phyloP scores from a whole-genome alignment of 495 filamentous ascomycete genomes.

The Aspergillus bridgeri region DNA sequence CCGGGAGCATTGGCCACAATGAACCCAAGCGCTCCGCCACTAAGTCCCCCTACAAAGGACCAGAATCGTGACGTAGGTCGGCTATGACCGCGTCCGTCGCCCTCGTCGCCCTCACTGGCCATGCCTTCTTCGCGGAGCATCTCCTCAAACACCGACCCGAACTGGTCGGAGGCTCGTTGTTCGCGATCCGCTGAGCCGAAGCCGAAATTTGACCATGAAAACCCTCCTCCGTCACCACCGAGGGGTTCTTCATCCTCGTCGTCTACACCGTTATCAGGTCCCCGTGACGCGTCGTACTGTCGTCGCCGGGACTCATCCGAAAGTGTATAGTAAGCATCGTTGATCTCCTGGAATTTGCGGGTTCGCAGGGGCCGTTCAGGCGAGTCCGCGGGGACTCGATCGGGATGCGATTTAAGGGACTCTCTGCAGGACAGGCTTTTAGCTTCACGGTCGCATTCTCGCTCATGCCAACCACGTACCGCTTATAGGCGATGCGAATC shows the following conservation, averaged over 20 bases:
- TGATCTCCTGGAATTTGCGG: slow-evolving; percentile 89
- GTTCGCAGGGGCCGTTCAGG: slow-evolving; percentile 82
- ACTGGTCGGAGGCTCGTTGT: slow-evolving; percentile 68
- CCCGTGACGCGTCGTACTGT: slow-evolving; percentile 80
- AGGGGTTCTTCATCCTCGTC: slow-evolving; percentile 57
- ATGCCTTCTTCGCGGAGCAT: slow-evolving; percentile 95
- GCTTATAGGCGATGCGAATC: slow-evolving; percentile 94
- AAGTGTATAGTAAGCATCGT: slow-evolving; percentile 97
- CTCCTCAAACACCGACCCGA: slow-evolving; percentile 91
- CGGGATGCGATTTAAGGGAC: slow-evolving; percentile 91
- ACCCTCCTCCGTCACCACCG: slow-evolving; percentile 44
- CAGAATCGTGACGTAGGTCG: slow-evolving; percentile 74
- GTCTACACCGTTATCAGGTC: slow-evolving; percentile 47
- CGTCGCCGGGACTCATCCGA: slow-evolving; percentile 74
- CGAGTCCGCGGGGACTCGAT: slow-evolving; percentile 80
- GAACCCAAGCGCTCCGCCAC: slow-evolving; percentile 88
- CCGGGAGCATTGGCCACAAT: slow-evolving; percentile 92
- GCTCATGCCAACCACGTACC: slow-evolving; percentile 38
- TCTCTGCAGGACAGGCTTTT: slow-evolving; percentile 51
- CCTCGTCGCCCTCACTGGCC: slow-evolving; percentile 51
- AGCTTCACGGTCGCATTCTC: not conserved
- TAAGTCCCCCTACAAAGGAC: slow-evolving; percentile 78
- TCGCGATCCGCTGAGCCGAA: slow-evolving; percentile 46
- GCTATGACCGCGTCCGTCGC: slow-evolving; percentile 22
- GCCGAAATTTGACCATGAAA: slow-evolving; percentile 62